These are phyloP conservation scores for Colletotrichum euphorbiae DNA, from an alignment of 2,329 filamentous ascomycete genomes.

Conservation along the genomic window DNA sequence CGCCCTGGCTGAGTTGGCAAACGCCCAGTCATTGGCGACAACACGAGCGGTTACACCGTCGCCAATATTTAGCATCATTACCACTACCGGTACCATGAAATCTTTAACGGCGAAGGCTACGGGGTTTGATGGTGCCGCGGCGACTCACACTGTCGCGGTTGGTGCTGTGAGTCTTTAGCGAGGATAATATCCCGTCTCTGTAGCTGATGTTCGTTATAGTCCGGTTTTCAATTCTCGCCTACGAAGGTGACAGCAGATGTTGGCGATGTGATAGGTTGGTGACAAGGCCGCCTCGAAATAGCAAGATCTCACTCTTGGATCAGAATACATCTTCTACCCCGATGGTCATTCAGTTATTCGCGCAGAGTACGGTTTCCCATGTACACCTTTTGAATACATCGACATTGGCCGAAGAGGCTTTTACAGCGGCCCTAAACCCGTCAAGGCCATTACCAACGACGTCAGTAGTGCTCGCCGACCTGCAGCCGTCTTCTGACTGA, in stretches of 20 bases:
- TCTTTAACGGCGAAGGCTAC: not conserved
- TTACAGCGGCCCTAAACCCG: conserved; percentile 62
- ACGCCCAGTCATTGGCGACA: conserved; percentile 20
- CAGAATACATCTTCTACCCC: conserved; percentile 71
- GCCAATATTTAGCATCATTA: conserved; percentile 11
- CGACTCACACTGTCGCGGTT: conserved; percentile 37
- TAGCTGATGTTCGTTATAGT: conserved; percentile 25
- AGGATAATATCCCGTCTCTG: not conserved
- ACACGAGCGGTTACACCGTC: conserved; percentile 7
- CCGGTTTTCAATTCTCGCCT: conserved; percentile 49
- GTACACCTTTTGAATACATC: conserved; percentile 70
- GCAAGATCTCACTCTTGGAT: conserved; percentile 27
- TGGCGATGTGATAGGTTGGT: conserved; percentile 61
- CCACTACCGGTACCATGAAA: not conserved
- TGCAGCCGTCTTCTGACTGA: conserved; percentile 42
- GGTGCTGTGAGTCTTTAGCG: conserved; percentile 27
- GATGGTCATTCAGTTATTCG: conserved; percentile 73
- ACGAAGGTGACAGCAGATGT: conserved; percentile 49
- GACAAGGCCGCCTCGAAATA: not conserved
- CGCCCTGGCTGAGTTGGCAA: conserved; percentile 7
- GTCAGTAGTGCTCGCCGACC: conserved; percentile 51
- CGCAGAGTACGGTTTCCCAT: conserved; percentile 69
- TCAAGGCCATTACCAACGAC: conserved; percentile 59
- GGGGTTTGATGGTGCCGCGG: not conserved
- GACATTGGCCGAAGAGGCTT: conserved; percentile 62